Evolutionary conservation across 2,329 filamentous ascomycete genomes (phyloP), one percentile per base, ranked within the genome.

Genomic region (Bertia moriformis): DNA sequence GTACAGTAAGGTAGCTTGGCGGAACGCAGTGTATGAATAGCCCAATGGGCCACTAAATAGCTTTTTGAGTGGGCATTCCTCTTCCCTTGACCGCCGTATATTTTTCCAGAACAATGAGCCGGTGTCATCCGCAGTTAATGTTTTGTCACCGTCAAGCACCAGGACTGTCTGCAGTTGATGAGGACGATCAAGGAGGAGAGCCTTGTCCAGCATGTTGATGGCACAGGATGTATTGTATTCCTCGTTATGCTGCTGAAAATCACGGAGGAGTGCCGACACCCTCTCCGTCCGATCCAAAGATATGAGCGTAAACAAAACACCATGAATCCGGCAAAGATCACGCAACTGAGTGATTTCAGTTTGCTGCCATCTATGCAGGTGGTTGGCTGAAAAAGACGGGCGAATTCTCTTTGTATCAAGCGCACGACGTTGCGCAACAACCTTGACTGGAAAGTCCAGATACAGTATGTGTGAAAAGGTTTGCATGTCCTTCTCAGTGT

Each of bases 381-480:
- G 60, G 0, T 44, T 38, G 0, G 51, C 29, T 0, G 64, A 59
- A 10, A 46, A 19, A 3, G 14, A 2, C 2, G 53, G 45, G 1
- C 69, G 66, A 4, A 7, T 29, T 42, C 58, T 59, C 13, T 41
- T 19, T 1, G 15, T 46, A 44, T 77, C 68, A 0, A 51, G 38
- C 0, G 19, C 24, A n/a, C 60, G 55, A 14, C 56, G 61, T 32
- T 60, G 39, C 1, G 43, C 42, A 14, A 77, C 50, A 1, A 50
- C 18, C 1, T 60, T 46, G 0, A 58, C 44, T 2, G 57, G 45
- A 1, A 61, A 46, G 33, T 69, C 51, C 19, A 79, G 47, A 46
- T 79, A 78, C 12, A 80, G 33, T 13, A 81, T 69, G 45, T 79
- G 71, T 0, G 70, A 73, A 48, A 63, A 79, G 0, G 51, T 59